Evolutionary conservation across 2,329 filamentous ascomycete species (phyloP), one percentile per base, ranked within the genome.

Genomic region (Myotisia sp.): DNA sequence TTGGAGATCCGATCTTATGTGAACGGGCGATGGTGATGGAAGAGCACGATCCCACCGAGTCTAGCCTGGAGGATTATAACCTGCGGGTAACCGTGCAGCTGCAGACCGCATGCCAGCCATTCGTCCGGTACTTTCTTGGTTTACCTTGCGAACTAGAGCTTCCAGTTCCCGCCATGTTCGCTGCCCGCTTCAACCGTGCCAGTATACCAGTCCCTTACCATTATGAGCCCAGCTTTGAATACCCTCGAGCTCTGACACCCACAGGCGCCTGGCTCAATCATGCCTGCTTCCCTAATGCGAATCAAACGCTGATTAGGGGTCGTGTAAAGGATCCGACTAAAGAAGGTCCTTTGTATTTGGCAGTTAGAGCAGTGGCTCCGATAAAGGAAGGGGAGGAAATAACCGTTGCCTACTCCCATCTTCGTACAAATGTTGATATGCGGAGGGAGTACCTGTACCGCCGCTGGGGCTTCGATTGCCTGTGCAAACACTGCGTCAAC

Each of bases 381-480:
- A 50, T 55, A 30, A 16, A 21, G 4, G 20, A 20, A 4, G 50
- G 48, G 1, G 42, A 46, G 12, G 49, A 55, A 30, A 43, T 54
- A 12, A 37, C 37, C 2, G 22, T 33, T 3, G 12, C 33, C n/a
- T 39, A 39, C 18, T 30, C 39, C 3, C 32, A 39, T 13, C 21
- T 39, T 1, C 35, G 34, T 9, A 29, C 40, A 6, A 30, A 28
- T 1, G 10, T 12, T 5, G 26, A 26, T 5, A 12, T 10, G 16
- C 43, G 49, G 10, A 44, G 39, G 24, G 14, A 37, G 3, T 26
- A 37, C 10, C 37, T 42, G 8, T 24, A 28, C n/a, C 19, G 34
- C 1, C 29, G 34, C 3, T 47, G 42, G 32, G 42, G 37, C 1
- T 55, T 51, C 34, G 23, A 41, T 3, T 55, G 51, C 32, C 23